Evolutionary conservation across 2,329 filamentous ascomycete species (phyloP), one percentile per base, ranked within the genome.

Genomic region (Neofusicoccum laricinum): DNA sequence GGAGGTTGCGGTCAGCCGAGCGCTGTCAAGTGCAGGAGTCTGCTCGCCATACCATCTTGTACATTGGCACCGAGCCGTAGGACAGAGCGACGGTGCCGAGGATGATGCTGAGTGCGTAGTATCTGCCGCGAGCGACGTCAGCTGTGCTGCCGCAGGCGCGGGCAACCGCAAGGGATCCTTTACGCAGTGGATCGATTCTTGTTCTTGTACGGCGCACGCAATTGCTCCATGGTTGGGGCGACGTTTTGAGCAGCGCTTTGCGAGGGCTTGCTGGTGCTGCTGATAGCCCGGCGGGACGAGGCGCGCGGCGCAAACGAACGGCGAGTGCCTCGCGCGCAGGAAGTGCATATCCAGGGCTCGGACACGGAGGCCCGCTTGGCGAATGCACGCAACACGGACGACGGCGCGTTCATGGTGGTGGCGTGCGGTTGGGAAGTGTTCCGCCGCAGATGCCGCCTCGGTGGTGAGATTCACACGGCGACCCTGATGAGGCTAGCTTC

Each of bases 51-150:
- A 91, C 90, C 89, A 93, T 94, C 77, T 94, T 94, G 78, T 96
- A 96, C 75, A 95, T 80, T 1, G 92, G 92, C 55, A 95, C 92
- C 11, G 90, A 92, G 69, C 91, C 91, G 73, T 95, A 95, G 1
- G 90, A 90, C 40, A 95, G 80, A 3, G 90, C 90, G 19, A 93
- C 88, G 4, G 91, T 93, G 63, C 90, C 91, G 61, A 95, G 79
- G 65, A 94, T 92, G 67, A 92, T 81, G 74, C 90, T 92, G 67
- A 93, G 77, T 14, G 88, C 86, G 75, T 94, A 95, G 79, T 87
- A 89, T 77, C 88, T 90, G 69, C 36, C 2, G 12, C 8, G 17
- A 30, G 38, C 41, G 43, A 34, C 21, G 12, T 63, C 34, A 40
- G 25, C 21, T 21, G n/a, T 45, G 8, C 19, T 25, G 32, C 15